Evolutionary conservation across 2,329 filamentous ascomycete genomes (phyloP).

Genomic region (Cladosporium sp.): DNA sequence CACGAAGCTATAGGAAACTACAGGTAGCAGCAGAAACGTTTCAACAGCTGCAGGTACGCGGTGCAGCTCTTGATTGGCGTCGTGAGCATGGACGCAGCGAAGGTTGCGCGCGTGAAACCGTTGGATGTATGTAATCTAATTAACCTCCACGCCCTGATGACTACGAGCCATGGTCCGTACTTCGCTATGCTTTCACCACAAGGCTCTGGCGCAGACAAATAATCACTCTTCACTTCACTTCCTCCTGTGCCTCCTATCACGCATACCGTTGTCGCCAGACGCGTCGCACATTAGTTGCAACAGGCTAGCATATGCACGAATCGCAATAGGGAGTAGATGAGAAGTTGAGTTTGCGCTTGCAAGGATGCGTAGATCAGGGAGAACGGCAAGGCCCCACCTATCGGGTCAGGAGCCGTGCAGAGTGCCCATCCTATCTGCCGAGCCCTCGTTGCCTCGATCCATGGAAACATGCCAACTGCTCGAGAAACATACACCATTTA

Average conservation of each 20-base stretch:
- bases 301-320: not conserved
- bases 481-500: no score
- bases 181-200: not conserved
- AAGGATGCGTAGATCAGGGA: not conserved
- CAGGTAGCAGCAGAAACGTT: not conserved
- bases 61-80: not conserved
- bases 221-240: not conserved
- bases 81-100: not conserved
- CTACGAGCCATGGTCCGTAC: not conserved
- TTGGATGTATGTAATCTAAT: not conserved
- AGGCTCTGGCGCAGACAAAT: not conserved
- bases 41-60: not conserved
- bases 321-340: not conserved
- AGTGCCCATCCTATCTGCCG: no score
- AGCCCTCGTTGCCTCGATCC: no score
- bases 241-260: not conserved
- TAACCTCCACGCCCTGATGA: not conserved
- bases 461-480: no score
- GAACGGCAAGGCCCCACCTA: not conserved
- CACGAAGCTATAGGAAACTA: not conserved
- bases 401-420: conserved; percentile 1
- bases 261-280: not conserved
- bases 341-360: not conserved
- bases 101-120: not conserved
- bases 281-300: not conserved